Percentiles rank a stretch among this genome's conserved stretches.
Conservation (phyloP, 495 filamentous ascomycete genomes). For the Corynascus novoguineensis region DNA sequence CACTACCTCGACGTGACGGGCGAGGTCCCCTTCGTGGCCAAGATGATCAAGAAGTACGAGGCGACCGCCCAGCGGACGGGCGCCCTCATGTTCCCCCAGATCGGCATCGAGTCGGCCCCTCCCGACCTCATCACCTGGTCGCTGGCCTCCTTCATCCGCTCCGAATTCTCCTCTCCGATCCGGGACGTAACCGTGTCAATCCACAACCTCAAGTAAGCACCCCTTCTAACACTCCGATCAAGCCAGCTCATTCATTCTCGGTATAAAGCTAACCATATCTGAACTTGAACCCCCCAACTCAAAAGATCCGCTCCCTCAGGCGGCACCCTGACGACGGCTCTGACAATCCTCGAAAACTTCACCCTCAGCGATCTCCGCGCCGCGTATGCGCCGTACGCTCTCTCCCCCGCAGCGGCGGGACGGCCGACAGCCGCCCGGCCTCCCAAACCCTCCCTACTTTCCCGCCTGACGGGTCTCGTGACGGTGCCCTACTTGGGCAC, state of each 20-base stretch:
- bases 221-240: not conserved
- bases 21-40: constrained; percentile 72
- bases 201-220: constrained; percentile 52
- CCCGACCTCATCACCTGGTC: constrained; percentile 73
- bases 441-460: constrained; percentile 34
- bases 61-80: constrained; percentile 65
- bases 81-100: constrained; percentile 81
- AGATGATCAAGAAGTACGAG: constrained; percentile 79
- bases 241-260: not conserved
- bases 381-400: constrained; percentile 55
- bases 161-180: constrained; percentile 49
- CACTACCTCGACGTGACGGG: constrained; percentile 91
- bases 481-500: constrained; percentile 61
- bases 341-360: constrained; percentile 61
- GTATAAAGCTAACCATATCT: no score
- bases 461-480: constrained; percentile 56
- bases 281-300: not conserved
- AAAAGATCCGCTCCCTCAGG: constrained; percentile 58
- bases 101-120: constrained; percentile 79
- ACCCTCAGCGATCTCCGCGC: constrained; percentile 50
- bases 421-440: constrained; percentile 34
- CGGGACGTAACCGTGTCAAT: constrained; percentile 56
- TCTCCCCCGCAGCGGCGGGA: constrained; percentile 62
- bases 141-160: constrained; percentile 59
- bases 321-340: constrained; percentile 61